Conservation (phyloP, 495 filamentous ascomycete genomes). For the Friedmanniomyces simplex region DNA sequence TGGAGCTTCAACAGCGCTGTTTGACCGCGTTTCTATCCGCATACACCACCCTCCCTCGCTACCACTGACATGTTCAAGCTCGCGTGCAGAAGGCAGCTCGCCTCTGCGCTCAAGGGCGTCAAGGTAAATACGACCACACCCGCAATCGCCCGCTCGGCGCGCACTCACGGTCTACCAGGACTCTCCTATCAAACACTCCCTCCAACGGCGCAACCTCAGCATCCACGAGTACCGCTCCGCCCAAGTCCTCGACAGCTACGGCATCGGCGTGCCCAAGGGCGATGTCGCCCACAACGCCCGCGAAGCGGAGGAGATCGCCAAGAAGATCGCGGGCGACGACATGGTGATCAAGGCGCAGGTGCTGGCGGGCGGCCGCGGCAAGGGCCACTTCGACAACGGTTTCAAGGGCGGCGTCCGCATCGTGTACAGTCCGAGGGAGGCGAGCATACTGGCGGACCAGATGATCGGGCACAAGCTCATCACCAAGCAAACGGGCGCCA, state of each 20-base stretch:
- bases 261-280: conserved; percentile 82
- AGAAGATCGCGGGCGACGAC: conserved; percentile 80
- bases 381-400: conserved; percentile 94
- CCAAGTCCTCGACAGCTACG: conserved; percentile 76
- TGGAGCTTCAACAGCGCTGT: not conserved
- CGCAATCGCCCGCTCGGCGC: conserved; percentile 4
- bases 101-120: conserved; percentile 53
- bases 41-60: not conserved
- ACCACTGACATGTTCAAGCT: conserved; percentile 56
- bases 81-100: conserved; percentile 55
- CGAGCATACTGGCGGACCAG: conserved; percentile 94
- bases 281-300: conserved; percentile 68
- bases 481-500: conserved; percentile 95
- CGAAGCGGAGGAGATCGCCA: conserved; percentile 87
- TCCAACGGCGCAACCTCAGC: conserved; percentile 76
- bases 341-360: conserved; percentile 99
- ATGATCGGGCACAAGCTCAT: conserved; percentile 99
- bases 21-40: not conserved
- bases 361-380: conserved; percentile 91
- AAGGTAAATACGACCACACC: conserved; percentile 39
- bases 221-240: conserved; percentile 97
- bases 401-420: conserved; percentile 97
- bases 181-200: conserved; percentile 39
- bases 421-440: conserved; percentile 87
- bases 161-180: conserved; percentile 35